Base-by-base conservation (phyloP, 2,329 filamentous ascomycete genomes). In the Fusarium phyllophilum region DNA sequence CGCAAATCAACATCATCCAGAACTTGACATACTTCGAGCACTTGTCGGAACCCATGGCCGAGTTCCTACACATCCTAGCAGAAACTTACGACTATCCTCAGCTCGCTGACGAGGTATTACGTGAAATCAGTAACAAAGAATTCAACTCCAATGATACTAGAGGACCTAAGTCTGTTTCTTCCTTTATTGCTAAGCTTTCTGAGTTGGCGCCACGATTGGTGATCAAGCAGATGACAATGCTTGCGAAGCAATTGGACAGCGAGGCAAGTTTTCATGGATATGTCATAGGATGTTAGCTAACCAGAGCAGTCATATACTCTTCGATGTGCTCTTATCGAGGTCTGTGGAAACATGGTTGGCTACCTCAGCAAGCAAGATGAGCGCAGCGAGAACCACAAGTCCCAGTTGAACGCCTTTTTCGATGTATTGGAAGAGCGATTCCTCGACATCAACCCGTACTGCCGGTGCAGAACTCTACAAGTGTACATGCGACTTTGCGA, bases 31-130 rank as follows among this genome's bases (percentile, higher is more conserved):
- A 99, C 81, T 99, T 98, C 78, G 96, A 99, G 83, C 96, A 99
- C 82, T 85, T 99, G n/a, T 96, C 96, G 1, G 96, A 99, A 80
- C 96, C 96, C 3, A 99, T 99, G 96, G 96, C 96, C 38, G 97
- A 99, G 81, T 97, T 99, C 78, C 86, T 99, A 9, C 94, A 98
- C 78, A 99, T 98, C 78, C 87, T 99, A 33, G 92, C 95, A 2
- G 95, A 98, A 81, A 96, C 98, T 85, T 99, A 98, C 84, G 96
- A 99, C 83, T 97, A 98, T 81, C 94, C 95, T 22, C 96, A 99
- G 79, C 88, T 99, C 14, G 93, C 95, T 9, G 96, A 98, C 81
- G 96, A 99, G 80, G 94, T 98, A 36, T 84, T 99, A 66, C 92
- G 94, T 78, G 96, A 99, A 80, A 89, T 99, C 75, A 97, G 95